These are phyloP conservation scores for Talaromyces sp. DNA, from an alignment of 2,329 filamentous ascomycete species.

Conservation along the genomic window DNA sequence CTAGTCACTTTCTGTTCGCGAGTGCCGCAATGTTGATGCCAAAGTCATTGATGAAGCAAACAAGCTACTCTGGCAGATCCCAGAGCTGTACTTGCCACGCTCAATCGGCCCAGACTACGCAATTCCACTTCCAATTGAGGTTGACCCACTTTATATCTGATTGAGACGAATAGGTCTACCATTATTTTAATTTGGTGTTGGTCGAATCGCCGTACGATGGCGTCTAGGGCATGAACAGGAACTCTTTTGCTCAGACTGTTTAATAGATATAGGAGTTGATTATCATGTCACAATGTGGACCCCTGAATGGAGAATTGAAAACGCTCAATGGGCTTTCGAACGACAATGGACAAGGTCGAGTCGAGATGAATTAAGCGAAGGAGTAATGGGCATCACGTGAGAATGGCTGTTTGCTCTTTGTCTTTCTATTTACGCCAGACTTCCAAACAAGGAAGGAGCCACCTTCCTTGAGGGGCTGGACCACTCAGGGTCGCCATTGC, in stretches of 20 bases:
- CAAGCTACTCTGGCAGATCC: constrained; percentile 27
- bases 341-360: background rate
- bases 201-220: background rate
- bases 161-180: background rate
- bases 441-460: constrained; percentile 5
- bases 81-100: constrained; percentile 26
- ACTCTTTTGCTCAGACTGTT: background rate
- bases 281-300: background rate
- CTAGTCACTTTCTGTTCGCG: constrained; percentile 29
- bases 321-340: background rate
- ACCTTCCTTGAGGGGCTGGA: background rate
- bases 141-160: constrained; percentile 22
- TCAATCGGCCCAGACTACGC: constrained; percentile 4
- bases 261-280: background rate
- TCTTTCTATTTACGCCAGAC: background rate
- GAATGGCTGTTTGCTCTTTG: background rate
- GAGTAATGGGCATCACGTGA: background rate
- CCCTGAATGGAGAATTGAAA: background rate
- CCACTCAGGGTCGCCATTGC: background rate
- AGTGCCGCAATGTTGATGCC: constrained; percentile 25
- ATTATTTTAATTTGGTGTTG: background rate
- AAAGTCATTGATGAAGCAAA: constrained; percentile 25
- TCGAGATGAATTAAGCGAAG: background rate
- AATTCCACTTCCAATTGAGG: constrained; percentile 21
- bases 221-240: background rate